A percentile compares a stretch with the other conserved stretches of the same genome.
These are phyloP conservation scores for Hysterangium stoloniferum DNA, from an alignment of 768 basidiomycete genomes.

Conservation along the genomic window DNA sequence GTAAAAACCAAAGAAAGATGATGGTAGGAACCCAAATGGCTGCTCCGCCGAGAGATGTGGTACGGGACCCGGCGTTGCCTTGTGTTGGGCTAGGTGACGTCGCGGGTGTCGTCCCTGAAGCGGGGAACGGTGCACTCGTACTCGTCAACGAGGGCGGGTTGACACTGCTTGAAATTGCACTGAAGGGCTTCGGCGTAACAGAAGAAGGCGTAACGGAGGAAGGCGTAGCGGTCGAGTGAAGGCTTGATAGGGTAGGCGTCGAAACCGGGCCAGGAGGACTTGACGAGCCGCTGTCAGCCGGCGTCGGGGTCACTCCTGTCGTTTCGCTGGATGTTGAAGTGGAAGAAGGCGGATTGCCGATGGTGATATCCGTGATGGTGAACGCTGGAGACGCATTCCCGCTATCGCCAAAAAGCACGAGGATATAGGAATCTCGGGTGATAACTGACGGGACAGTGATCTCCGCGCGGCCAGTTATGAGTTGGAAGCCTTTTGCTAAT, in stretches of 20 bases:
- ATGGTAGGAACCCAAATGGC: background rate
- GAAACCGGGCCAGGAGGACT: background rate
- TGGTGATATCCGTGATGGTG: constrained; percentile 34
- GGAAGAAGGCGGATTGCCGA: constrained; percentile 4
- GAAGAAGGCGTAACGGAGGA: background rate
- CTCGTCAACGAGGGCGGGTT: background rate
- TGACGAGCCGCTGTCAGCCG: background rate
- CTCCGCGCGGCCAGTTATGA: constrained; percentile 40
- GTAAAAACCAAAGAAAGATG: background rate
- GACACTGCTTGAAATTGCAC: background rate
- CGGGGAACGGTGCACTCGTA: background rate
- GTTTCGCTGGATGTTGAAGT: background rate
- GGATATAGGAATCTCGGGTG: constrained; percentile 42
- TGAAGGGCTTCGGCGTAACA: background rate
- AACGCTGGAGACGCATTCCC: constrained; percentile 56
- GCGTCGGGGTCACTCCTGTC: background rate
- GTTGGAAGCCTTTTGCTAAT: constrained; percentile 47
- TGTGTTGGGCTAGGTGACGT: background rate
- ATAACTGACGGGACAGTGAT: constrained; percentile 46
- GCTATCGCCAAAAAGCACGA: constrained; percentile 60
- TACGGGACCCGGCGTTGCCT: background rate
- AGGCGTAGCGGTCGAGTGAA: background rate
- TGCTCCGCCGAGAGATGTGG: background rate
- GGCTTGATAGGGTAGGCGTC: background rate
- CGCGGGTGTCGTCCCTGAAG: background rate